Evolutionary conservation across 164 flowering plant species (phyloP).

Genomic region (Magnolia officinalis): DNA sequence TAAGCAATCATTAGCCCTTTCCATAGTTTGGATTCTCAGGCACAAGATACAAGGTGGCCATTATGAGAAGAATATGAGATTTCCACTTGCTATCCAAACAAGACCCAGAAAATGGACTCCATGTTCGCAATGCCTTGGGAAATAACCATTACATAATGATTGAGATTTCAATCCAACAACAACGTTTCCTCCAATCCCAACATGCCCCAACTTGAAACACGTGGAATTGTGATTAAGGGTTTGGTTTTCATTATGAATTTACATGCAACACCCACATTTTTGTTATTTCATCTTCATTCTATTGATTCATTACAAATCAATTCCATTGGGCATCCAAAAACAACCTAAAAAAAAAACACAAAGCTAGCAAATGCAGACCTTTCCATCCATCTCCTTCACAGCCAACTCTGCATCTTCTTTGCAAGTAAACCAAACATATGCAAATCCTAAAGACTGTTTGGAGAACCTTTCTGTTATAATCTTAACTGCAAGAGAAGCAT

Average conservation of each 20-base stretch:
- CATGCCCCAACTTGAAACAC: not conserved
- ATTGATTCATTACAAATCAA: not conserved
- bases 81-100: too few relatives aligned
- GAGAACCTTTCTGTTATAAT: constrained; percentile 23
- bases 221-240: not conserved
- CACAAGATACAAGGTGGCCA: too few relatives aligned
- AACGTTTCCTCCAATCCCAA: too few relatives aligned
- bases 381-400: constrained; percentile 36
- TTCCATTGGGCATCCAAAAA: not conserved
- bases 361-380: constrained; percentile 17
- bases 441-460: constrained; percentile 33
- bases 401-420: constrained; percentile 34
- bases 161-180: too few relatives aligned
- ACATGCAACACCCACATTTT: not conserved
- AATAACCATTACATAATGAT: too few relatives aligned
- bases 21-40: too few relatives aligned
- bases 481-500: constrained; percentile 24
- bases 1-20: too few relatives aligned
- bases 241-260: not conserved
- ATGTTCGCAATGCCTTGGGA: too few relatives aligned
- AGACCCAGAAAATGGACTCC: too few relatives aligned
- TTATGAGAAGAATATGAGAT: too few relatives aligned
- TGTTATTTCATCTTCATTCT: not conserved
- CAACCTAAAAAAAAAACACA: not conserved
- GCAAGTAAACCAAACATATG: constrained; percentile 33